Evolutionary conservation across 352 stramenopile species (phyloP), one percentile per base, ranked within the genome.

Genomic region (Phytophthora palmivora): DNA sequence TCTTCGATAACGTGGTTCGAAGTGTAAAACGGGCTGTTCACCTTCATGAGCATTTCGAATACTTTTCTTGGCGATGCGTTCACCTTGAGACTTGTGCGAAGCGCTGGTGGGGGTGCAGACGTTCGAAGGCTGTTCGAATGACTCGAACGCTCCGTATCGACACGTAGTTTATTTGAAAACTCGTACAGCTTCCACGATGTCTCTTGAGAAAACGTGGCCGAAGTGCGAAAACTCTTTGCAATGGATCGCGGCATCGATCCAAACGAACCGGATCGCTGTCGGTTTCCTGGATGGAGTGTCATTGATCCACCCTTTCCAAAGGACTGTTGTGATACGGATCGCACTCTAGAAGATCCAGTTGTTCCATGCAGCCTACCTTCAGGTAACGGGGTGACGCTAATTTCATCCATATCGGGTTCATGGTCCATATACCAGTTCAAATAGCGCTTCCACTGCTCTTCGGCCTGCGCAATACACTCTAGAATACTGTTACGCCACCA

Each of bases 401-500:
- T 44, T 32, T 70, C 68, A 11, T 84, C 76, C 21, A 81, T 53
- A 9, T 84, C 75, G 6, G 79, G 70, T 14, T 94, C 85, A 15
- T 90, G 82, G 46, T 91, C 84, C 77, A 95, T 89, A 58, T 95
- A 95, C 87, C 87, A 95, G 28, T 89, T 86, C 15, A 95, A 51
- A 41, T 95, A 95, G 28, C 83, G 84, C 30, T 90, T 91, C 87
- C 87, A 95, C 61, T 93, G 84, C 56, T 91, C 81, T 67, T 95
- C 87, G 0, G 87, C 84, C 55, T 95, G 87, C 0, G 83, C 81
- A 57, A 95, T 89, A 38, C 87, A 95, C 53, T 95, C 87, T 0
- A 92, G 42, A 46, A 95, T 91, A 49, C 87, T 93, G 38, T 91
- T 92, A 22, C 87, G 81, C 87, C 87, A 95, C 87, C 87, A 95